Percentiles rank a stretch among this genome's conserved stretches.
These are phyloP conservation scores for Clonostachys solani DNA, from an alignment of 2,329 filamentous ascomycete genomes.

Conservation along the genomic window DNA sequence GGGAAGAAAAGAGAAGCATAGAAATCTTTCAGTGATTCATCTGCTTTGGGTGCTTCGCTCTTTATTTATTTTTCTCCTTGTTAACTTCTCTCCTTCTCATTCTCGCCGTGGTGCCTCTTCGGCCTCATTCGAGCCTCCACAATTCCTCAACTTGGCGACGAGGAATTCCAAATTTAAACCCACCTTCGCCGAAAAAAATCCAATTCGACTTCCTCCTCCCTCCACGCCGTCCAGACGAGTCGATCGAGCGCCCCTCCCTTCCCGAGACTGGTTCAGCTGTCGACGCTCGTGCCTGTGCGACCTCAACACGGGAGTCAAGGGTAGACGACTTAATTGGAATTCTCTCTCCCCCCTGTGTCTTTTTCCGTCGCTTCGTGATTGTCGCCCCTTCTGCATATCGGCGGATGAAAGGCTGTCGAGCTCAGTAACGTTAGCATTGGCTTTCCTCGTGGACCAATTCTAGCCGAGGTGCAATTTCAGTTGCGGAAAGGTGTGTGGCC, in stretches of 20 bases:
- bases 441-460: too few species aligned
- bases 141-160: conserved; percentile 38
- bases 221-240: conserved; percentile 4
- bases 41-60: conserved; percentile 7
- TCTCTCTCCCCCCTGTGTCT: too few species aligned
- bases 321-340: too few species aligned
- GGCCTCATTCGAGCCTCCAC: conserved; percentile 7
- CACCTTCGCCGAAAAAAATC: conserved; percentile 1
- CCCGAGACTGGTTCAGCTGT: conserved; percentile 1
- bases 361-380: too few species aligned
- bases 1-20: conserved; percentile 3
- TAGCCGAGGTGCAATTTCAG: too few species aligned
- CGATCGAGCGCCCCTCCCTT: conserved; percentile 5
- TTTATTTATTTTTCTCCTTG: not conserved
- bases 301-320: too few species aligned
- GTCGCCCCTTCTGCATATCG: too few species aligned
- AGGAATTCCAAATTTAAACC: conserved; percentile 28
- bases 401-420: too few species aligned
- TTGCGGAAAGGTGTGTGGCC: too few species aligned
- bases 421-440: too few species aligned
- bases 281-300: too few species aligned
- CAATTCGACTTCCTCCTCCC: conserved; percentile 2
- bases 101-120: not conserved
- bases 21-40: conserved; percentile 22
- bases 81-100: not conserved